phyloP scores from a whole-genome alignment of 2,329 filamentous ascomycete genomes.

The Trichoderma koningiopsis region DNA sequence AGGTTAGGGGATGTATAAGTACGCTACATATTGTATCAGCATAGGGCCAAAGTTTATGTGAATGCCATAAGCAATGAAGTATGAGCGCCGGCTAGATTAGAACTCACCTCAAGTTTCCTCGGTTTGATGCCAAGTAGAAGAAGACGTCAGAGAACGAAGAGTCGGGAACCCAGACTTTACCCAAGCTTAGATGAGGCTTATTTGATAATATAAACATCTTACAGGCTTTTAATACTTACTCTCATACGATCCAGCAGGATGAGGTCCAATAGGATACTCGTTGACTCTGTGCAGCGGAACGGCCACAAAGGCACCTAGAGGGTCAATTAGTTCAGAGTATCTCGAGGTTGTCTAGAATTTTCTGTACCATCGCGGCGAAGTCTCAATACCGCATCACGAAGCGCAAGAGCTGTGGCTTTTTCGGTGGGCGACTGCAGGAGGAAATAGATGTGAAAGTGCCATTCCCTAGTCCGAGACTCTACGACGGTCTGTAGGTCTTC shows the following conservation, averaged over 20 bases:
- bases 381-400: conserved; percentile 38
- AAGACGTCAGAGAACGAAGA: conserved; percentile 41
- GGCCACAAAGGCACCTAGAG: conserved; percentile 39
- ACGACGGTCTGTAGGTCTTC: conserved; percentile 37
- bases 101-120: conserved; percentile 36
- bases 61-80: background rate
- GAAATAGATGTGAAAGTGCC: conserved; percentile 43
- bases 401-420: conserved; percentile 38
- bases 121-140: conserved; percentile 39
- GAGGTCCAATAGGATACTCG: conserved; percentile 38
- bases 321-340: background rate
- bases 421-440: conserved; percentile 37
- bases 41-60: background rate
- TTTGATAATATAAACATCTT: background rate
- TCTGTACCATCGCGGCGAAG: conserved; percentile 38
- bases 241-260: conserved; percentile 41
- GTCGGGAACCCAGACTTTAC: conserved; percentile 39
- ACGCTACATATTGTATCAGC: conserved; percentile 29
- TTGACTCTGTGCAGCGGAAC: conserved; percentile 39
- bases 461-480: conserved; percentile 35
- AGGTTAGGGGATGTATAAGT: conserved; percentile 38
- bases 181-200: conserved; percentile 13
- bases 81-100: background rate
- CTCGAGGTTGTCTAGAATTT: rapidly evolving
- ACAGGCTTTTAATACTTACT: conserved; percentile 31